These are phyloP conservation scores for Phytopythium mirpurense DNA, from an alignment of 352 stramenopile genomes.

Conservation along the genomic window DNA sequence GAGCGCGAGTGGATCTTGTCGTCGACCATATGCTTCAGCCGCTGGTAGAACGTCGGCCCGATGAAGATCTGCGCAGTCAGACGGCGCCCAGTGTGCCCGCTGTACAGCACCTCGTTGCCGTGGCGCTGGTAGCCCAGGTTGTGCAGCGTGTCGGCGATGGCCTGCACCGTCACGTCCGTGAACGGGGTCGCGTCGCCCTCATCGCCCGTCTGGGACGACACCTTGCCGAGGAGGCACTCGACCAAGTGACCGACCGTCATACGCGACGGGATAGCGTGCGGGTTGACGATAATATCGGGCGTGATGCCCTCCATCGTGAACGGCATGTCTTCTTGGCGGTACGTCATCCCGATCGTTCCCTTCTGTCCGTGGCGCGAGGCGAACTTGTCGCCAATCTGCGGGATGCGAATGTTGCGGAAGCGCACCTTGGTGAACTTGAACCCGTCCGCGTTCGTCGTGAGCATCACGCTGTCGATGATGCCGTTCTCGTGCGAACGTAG, in stretches of 20 bases:
- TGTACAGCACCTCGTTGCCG: conserved; percentile 99
- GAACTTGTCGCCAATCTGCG: conserved; percentile 99
- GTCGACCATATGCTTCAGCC: conserved; percentile 99
- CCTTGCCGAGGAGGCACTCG: conserved; percentile 99
- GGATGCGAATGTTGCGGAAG: conserved; percentile 98
- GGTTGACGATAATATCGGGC: conserved; percentile 99
- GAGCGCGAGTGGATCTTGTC: conserved; percentile 99
- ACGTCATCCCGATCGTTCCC: conserved; percentile 99
- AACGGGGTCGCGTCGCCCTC: conserved; percentile 99
- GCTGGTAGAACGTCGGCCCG: conserved; percentile 99
- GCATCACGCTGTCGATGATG: conserved; percentile 99
- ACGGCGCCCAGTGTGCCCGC: conserved; percentile 97
- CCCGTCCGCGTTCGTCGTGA: conserved; percentile 97
- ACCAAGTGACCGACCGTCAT: conserved; percentile 99
- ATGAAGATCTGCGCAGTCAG: conserved; percentile 98
- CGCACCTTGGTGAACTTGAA: conserved; percentile 97
- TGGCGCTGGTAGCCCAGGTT: conserved; percentile 98
- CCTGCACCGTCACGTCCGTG: conserved; percentile 96
- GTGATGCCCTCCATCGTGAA: conserved; percentile 99
- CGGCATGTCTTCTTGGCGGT: conserved; percentile 99
- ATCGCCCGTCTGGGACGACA: conserved; percentile 94
- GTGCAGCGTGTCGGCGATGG: conserved; percentile 93
- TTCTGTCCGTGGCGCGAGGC: conserved; percentile 89
- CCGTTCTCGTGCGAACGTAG: conserved; percentile 98
- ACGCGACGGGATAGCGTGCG: conserved; percentile 99